A percentile compares a stretch with the other conserved stretches of the same genome.
Evolutionary conservation across 2,329 filamentous ascomycete species (phyloP).

Genomic region (Fusarium albidum): DNA sequence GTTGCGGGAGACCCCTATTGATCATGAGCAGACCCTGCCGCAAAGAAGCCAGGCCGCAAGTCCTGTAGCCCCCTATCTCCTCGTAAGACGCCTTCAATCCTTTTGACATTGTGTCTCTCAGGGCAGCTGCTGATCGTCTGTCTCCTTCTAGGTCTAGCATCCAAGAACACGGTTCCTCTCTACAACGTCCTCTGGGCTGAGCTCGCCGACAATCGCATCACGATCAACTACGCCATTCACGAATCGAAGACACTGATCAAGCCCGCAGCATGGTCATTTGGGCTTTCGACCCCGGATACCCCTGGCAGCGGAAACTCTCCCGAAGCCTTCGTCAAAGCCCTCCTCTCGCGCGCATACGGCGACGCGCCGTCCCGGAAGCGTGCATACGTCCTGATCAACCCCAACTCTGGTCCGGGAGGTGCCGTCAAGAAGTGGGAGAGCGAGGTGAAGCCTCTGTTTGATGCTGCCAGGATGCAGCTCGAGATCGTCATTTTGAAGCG

Average conservation of each 20-base stretch:
- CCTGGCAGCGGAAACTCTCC: constrained; percentile 47
- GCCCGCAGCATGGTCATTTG: constrained; percentile 62
- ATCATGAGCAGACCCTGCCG: constrained; percentile 34
- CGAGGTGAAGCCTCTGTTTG: constrained; percentile 82
- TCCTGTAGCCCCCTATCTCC: constrained; percentile 33
- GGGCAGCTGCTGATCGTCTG: constrained; percentile 13
- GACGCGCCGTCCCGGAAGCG: constrained; percentile 73
- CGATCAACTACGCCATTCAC: constrained; percentile 75
- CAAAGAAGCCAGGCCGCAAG: constrained; percentile 30
- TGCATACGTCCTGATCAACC: constrained; percentile 90
- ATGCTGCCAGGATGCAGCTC: constrained; percentile 79
- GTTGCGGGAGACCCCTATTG: constrained; percentile 6
- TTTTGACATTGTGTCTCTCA: not conserved
- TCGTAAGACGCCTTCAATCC: constrained; percentile 19
- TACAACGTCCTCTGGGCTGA: constrained; percentile 89
- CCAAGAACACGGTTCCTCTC: constrained; percentile 66
- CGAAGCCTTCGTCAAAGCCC: constrained; percentile 69
- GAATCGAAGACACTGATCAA: constrained; percentile 67
- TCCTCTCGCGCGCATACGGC: constrained; percentile 77
- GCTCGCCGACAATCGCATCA: constrained; percentile 65
- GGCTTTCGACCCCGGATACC: constrained; percentile 50
- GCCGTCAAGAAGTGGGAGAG: constrained; percentile 77
- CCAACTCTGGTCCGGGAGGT: constrained; percentile 82
- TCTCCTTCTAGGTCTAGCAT: constrained; percentile 31
- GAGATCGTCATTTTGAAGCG: constrained; percentile 77